Base-by-base conservation (phyloP, 2,329 filamentous ascomycete species). In the Penicillium aurantiogriseum region DNA sequence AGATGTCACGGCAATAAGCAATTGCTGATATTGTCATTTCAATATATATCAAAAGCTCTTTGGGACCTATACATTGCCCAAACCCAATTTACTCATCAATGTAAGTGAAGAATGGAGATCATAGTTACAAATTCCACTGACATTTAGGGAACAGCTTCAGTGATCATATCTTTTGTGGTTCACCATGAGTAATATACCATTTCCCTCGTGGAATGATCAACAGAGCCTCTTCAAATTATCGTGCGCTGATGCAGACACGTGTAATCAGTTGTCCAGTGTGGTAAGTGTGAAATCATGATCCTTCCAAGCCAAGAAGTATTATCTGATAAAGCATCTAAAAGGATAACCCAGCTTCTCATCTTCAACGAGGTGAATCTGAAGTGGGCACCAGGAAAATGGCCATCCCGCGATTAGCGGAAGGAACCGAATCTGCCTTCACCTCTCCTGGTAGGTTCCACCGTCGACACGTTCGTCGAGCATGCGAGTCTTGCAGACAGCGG, bases 401-500 rank as follows among this genome's bases (percentile, higher is more conserved):
- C 13, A 75, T 75, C 49, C 73, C 73, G 36, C 67, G 73, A 31
- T 63, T 75, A 40, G 63, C 71, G 33, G 75, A 71, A 58, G 69
- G 67, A 39, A 57, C 65, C 36, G 71, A 74, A 55, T 69, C 72
- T 36, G 63, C 67, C 13, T 71, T 73, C 31, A 65, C 69, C 9
- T 69, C 71, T 5, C 67, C 71, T 27, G 71, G 70, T 23, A 67
- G 72, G 31, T 70, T 70, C n/a, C 72, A 74, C 46, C 71, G 73
- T 50, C 71, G 71, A 23, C 71, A 75, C 56, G 71, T 74, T 33
- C 71, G 70, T 43, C 71, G 71, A 54, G 77, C 77, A 19, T 80
- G 77, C 55, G 77, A 79, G 55, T 74, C 74, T n/a, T 79, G 77
- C 59, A 71, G 77, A 23, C 71, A 75, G 56, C 71, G 76, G 43